Percentiles rank a stretch among this genome's conserved stretches.
Conservation (phyloP, 768 basidiomycete species). For the Phaffia tasmanica region DNA sequence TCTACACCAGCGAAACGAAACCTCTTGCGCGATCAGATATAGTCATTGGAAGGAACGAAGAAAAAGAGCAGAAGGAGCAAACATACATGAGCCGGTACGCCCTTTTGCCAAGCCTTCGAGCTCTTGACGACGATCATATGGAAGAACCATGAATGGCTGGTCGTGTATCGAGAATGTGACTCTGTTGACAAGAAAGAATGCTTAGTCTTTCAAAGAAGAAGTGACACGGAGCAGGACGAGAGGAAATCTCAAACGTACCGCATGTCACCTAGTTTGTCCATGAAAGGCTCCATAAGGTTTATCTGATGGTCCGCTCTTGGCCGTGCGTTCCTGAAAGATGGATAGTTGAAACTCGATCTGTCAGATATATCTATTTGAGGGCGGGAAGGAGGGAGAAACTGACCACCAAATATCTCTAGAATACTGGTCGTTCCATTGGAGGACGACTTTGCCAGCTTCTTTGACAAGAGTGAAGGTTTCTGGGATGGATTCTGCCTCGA, state of each 20-base stretch:
- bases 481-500: conserved; percentile 35
- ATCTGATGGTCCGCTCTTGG: conserved; percentile 38
- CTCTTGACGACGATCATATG: conserved; percentile 34
- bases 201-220: not conserved
- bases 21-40: not conserved
- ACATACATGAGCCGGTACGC: conserved; percentile 14
- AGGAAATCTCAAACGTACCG: conserved; percentile 29
- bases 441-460: conserved; percentile 36
- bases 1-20: conserved; percentile 25
- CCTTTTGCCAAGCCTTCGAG: conserved; percentile 32
- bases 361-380: not conserved
- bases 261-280: conserved; percentile 33
- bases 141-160: conserved; percentile 37
- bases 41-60: not conserved
- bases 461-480: conserved; percentile 39
- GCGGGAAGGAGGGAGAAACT: not conserved
- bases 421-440: conserved; percentile 40
- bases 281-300: conserved; percentile 40
- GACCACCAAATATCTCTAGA: conserved; percentile 37
- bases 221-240: not conserved
- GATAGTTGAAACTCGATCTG: not conserved
- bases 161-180: conserved; percentile 40
- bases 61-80: not conserved
- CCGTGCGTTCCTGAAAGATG: conserved; percentile 29
- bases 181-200: conserved; percentile 23